Conservation (phyloP, 2,329 filamentous ascomycete species). For the Juglanconis sp. region DNA sequence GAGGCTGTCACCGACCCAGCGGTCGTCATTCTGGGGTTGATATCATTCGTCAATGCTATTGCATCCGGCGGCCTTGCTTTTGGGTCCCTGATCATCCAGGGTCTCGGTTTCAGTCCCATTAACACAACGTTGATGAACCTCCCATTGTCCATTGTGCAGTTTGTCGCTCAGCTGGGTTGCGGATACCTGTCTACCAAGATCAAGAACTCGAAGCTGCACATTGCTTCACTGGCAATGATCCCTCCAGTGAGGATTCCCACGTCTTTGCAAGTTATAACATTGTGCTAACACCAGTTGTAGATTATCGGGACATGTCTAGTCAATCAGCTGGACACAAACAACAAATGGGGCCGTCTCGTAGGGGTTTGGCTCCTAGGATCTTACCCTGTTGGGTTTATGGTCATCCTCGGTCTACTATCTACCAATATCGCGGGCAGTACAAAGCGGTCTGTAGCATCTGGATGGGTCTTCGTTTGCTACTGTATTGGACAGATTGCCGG, state of each 20-base stretch:
- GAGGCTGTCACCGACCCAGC: slow-evolving; percentile 24
- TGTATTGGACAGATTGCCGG: slow-evolving; percentile 29
- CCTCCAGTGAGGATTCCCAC: slow-evolving; percentile 17
- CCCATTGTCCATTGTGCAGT: slow-evolving; percentile 23
- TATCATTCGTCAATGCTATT: slow-evolving; percentile 25
- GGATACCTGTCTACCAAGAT: slow-evolving; percentile 23
- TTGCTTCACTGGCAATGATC: slow-evolving; percentile 28
- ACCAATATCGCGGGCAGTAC: slow-evolving; percentile 30
- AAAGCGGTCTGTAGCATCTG: slow-evolving; percentile 27
- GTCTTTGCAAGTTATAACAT: background rate
- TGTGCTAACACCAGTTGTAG: background rate
- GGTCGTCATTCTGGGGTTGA: slow-evolving; percentile 25
- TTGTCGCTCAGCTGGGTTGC: slow-evolving; percentile 22
- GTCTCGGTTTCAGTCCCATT: slow-evolving; percentile 24
- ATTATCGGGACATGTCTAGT: slow-evolving; percentile 31
- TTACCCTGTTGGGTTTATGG: slow-evolving; percentile 30
- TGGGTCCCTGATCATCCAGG: slow-evolving; percentile 25
- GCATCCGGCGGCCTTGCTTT: slow-evolving; percentile 25
- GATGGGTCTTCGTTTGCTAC: slow-evolving; percentile 29
- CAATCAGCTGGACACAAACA: slow-evolving; percentile 25
- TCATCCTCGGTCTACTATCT: slow-evolving; percentile 26
- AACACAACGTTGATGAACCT: slow-evolving; percentile 25
- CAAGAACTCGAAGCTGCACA: slow-evolving; percentile 25
- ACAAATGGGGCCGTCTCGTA: slow-evolving; percentile 29
- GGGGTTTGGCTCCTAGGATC: slow-evolving; percentile 30